A percentile compares a stretch with the other conserved stretches of the same genome.
These are phyloP conservation scores for Rosa rugosa DNA, from an alignment of 306 rosid genomes.

Conservation along the genomic window DNA sequence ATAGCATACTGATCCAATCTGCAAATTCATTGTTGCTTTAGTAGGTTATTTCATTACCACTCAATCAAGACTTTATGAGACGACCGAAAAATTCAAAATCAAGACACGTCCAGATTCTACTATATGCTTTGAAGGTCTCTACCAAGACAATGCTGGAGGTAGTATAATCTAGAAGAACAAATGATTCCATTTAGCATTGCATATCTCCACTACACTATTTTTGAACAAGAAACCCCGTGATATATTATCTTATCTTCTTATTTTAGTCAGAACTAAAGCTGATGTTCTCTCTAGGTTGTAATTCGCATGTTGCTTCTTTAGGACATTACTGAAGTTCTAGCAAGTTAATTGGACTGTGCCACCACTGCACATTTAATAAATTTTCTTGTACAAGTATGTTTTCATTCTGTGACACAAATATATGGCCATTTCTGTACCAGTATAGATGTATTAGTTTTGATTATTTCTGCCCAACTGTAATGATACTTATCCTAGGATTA, in stretches of 20 bases:
- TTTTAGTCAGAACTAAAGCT: background rate
- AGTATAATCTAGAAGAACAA: background rate
- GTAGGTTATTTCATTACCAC: slow-evolving; percentile 16
- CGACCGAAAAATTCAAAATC: background rate
- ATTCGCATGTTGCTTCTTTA: background rate
- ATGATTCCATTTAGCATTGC: background rate
- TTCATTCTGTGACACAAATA: background rate
- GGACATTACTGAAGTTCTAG: background rate
- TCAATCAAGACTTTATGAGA: slow-evolving; percentile 9
- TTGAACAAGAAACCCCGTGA: background rate
- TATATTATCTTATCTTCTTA: background rate
- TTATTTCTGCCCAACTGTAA: background rate
- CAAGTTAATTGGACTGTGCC: background rate
- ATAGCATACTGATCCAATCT: slow-evolving; percentile 99
- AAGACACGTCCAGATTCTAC: background rate
- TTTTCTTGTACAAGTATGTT: background rate
- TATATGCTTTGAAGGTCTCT: background rate
- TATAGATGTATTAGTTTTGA: background rate
- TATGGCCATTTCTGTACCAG: background rate
- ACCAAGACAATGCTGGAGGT: background rate
- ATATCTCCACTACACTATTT: background rate
- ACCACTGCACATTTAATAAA: background rate
- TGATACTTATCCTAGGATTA: background rate
- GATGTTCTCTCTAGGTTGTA: background rate
- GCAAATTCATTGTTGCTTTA: slow-evolving; percentile 37